Conservation (phyloP, 176 grass and related monocot species). For the Sorghum bicolor region DNA sequence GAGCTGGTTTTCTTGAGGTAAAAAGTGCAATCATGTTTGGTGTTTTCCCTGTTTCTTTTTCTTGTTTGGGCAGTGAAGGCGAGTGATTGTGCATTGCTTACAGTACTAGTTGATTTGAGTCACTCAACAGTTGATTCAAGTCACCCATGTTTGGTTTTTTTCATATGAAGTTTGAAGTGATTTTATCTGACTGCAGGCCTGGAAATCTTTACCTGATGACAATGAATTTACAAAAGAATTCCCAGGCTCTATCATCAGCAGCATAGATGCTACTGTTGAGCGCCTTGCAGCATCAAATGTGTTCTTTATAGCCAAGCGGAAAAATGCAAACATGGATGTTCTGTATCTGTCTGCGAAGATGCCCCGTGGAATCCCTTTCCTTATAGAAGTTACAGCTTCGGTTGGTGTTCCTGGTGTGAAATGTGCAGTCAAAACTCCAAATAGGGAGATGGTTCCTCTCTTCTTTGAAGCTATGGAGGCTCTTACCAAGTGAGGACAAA, state of each 20-base stretch:
- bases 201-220: slow-evolving; percentile 93
- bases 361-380: slow-evolving; percentile 67
- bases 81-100: not conserved
- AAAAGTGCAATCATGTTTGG: not conserved
- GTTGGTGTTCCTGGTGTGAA: slow-evolving; percentile 75
- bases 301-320: slow-evolving; percentile 93
- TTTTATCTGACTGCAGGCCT: slow-evolving; percentile 51
- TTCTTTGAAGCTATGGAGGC: slow-evolving; percentile 91
- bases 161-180: slow-evolving; percentile 4
- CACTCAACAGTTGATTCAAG: not conserved
- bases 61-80: not conserved
- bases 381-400: slow-evolving; percentile 75
- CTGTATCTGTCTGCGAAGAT: slow-evolving; percentile 73
- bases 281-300: slow-evolving; percentile 69
- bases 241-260: slow-evolving; percentile 53
- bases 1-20: slow-evolving; percentile 87
- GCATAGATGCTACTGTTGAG: slow-evolving; percentile 75
- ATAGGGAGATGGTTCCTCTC: slow-evolving; percentile 64
- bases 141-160: not conserved
- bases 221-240: slow-evolving; percentile 79
- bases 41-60: not conserved
- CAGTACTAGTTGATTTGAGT: not conserved
- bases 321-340: slow-evolving; percentile 81
- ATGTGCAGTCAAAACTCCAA: slow-evolving; percentile 92
- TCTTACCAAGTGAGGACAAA: slow-evolving; percentile 56